Evolutionary conservation across 23 red algal species (phyloP).

Genomic region (Gracilaria caudata): DNA sequence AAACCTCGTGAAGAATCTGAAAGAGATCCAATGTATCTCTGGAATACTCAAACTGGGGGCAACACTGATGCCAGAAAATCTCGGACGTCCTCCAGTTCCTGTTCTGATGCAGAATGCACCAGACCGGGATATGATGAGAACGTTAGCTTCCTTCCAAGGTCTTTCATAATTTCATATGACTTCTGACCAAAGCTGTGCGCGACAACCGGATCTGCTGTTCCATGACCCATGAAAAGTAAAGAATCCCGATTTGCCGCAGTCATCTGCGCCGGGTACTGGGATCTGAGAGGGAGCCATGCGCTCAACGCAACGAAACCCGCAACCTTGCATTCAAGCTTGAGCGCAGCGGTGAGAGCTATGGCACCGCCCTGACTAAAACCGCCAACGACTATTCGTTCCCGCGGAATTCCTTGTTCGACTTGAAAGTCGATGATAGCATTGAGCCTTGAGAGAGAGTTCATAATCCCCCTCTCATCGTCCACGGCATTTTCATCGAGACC

Average conservation of each 20-base stretch:
- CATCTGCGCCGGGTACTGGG: conserved; percentile 46
- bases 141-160: conserved; percentile 27
- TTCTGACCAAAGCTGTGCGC: conserved; percentile 25
- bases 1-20: too few species aligned
- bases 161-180: conserved; percentile 30
- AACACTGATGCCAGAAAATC: conserved; percentile 56
- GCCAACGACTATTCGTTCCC: conserved; percentile 79
- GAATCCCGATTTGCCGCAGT: conserved; percentile 28
- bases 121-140: conserved; percentile 57
- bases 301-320: conserved; percentile 82
- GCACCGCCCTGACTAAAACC: conserved; percentile 97
- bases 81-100: conserved; percentile 53
- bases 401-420: conserved; percentile 67
- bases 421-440: conserved; percentile 72
- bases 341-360: conserved; percentile 74
- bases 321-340: conserved; percentile 54
- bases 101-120: conserved; percentile 50
- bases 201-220: conserved; percentile 65
- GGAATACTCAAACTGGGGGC: conserved; percentile 6
- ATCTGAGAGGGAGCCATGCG: conserved; percentile 81
- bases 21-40: neutral
- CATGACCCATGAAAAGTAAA: conserved; percentile 64
- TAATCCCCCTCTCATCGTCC: conserved; percentile 77
- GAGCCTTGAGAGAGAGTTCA: conserved; percentile 57
- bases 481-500: conserved; percentile 55